Evolutionary conservation across 2,329 filamentous ascomycete species (phyloP).

Genomic region (Pseudocercospora macadamiae): DNA sequence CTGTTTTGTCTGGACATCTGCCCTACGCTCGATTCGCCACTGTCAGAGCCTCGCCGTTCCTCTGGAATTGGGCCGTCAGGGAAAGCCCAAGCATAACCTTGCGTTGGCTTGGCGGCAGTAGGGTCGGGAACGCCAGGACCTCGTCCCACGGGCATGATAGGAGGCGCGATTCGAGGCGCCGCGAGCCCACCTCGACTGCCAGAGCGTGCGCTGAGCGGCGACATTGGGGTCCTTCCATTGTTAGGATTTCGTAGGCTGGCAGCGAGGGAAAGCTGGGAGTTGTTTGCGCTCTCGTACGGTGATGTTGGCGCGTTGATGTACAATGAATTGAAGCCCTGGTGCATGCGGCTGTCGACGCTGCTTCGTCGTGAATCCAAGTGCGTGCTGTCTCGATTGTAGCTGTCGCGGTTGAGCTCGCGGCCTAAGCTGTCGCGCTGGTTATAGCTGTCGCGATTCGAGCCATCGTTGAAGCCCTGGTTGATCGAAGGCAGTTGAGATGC

Average conservation of each 20-base stretch:
- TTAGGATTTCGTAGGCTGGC: slow-evolving; percentile 62
- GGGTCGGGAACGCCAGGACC: slow-evolving; percentile 65
- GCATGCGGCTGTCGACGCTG: slow-evolving; percentile 79
- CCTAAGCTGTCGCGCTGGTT: slow-evolving; percentile 30
- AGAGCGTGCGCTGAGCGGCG: slow-evolving; percentile 44
- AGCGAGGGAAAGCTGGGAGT: slow-evolving; percentile 74
- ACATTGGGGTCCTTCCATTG: slow-evolving; percentile 50
- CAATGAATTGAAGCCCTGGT: slow-evolving; percentile 70
- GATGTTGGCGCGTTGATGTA: slow-evolving; percentile 64
- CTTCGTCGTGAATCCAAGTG: slow-evolving; percentile 67
- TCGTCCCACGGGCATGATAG: slow-evolving; percentile 71
- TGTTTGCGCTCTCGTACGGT: slow-evolving; percentile 76
- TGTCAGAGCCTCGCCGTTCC: slow-evolving; percentile 52
- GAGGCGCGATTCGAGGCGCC: slow-evolving; percentile 68
- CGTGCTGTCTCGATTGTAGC: slow-evolving; percentile 38
- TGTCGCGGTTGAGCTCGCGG: slow-evolving; percentile 31
- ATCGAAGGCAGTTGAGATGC: slow-evolving; percentile 55
- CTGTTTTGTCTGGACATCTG: slow-evolving; percentile 73
- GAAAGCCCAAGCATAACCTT: slow-evolving; percentile 83
- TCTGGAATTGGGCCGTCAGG: slow-evolving; percentile 69
- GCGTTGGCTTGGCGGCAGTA: slow-evolving; percentile 74
- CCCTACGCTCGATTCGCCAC: slow-evolving; percentile 49
- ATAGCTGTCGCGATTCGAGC: slow-evolving; percentile 48
- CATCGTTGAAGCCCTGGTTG: slow-evolving; percentile 55
- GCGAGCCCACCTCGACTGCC: slow-evolving; percentile 40